phyloP scores from a whole-genome alignment of 179 eudicot genomes.

The Heliamphora pulchella region DNA sequence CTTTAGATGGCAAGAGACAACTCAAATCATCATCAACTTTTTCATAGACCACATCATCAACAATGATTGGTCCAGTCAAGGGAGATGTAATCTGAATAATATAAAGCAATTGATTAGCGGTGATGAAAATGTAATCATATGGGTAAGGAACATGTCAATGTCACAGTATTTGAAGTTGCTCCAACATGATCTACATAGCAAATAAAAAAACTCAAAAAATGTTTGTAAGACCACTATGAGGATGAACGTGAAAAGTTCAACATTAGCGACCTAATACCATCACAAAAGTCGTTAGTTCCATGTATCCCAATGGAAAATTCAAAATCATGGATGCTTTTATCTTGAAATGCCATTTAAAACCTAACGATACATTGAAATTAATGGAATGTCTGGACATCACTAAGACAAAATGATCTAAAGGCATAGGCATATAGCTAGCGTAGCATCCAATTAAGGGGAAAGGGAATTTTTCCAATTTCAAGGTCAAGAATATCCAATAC shows the following conservation, averaged over 20 bases:
- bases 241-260: neutral
- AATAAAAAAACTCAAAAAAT: neutral
- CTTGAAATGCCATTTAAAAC: neutral
- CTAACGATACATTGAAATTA: neutral
- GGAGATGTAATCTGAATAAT: conserved; percentile 55
- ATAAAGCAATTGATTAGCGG: conserved; percentile 10
- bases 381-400: neutral
- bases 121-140: neutral
- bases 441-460: neutral
- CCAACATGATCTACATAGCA: neutral
- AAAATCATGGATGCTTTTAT: neutral
- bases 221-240: neutral
- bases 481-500: neutral
- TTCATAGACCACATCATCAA: conserved; percentile 90
- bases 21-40: conserved; percentile 43
- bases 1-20: conserved; percentile 38
- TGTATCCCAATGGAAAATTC: neutral
- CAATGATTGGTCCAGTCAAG: conserved; percentile 70
- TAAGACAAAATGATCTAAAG: neutral
- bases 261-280: neutral
- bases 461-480: neutral
- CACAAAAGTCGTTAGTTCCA: neutral
- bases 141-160: neutral
- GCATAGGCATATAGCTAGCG: neutral
- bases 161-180: neutral